Evolutionary conservation across 1,284 basidiomycete genomes (phyloP).

Genomic region (Sanguinoderma infundibulare): DNA sequence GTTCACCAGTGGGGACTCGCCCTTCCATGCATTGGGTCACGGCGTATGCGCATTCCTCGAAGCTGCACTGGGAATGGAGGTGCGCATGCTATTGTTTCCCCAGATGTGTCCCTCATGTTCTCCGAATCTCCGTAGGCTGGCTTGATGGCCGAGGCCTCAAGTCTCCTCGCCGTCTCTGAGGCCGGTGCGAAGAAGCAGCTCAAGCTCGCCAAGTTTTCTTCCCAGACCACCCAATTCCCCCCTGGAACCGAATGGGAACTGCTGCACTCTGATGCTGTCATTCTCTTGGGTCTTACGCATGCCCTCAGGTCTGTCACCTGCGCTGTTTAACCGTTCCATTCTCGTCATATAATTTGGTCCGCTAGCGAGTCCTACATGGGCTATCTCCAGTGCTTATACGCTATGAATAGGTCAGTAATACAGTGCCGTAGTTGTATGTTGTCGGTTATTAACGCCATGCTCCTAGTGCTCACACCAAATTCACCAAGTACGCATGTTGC

Average conservation of each 20-base stretch:
- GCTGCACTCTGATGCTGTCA: constrained; percentile 69
- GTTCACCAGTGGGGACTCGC: constrained; percentile 56
- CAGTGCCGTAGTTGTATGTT: constrained; percentile 1
- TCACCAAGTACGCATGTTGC: constrained; percentile 55
- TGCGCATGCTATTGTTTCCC: constrained; percentile 32
- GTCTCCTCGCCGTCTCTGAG: constrained; percentile 59
- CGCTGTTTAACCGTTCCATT: constrained; percentile 1
- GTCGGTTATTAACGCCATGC: background rate
- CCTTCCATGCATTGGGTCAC: constrained; percentile 72
- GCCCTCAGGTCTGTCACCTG: constrained; percentile 58
- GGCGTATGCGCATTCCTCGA: constrained; percentile 78
- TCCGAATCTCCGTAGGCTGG: constrained; percentile 40
- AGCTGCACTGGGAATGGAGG: constrained; percentile 83
- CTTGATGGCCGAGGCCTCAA: constrained; percentile 61
- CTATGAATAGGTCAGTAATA: constrained; percentile 57
- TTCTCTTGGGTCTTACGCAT: constrained; percentile 70
- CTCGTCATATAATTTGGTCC: constrained; percentile 3
- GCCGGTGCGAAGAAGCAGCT: constrained; percentile 61
- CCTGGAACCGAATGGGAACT: constrained; percentile 76
- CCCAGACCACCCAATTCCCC: constrained; percentile 51
- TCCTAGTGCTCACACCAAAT: constrained; percentile 71
- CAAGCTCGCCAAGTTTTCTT: constrained; percentile 46
- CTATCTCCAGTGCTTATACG: constrained; percentile 78
- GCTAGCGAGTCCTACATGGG: constrained; percentile 77
- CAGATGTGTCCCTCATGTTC: constrained; percentile 8